A percentile compares a stretch with the other conserved stretches of the same genome.
Evolutionary conservation across 345 rosid species (phyloP).

Genomic region (Moricandia moricandioides): DNA sequence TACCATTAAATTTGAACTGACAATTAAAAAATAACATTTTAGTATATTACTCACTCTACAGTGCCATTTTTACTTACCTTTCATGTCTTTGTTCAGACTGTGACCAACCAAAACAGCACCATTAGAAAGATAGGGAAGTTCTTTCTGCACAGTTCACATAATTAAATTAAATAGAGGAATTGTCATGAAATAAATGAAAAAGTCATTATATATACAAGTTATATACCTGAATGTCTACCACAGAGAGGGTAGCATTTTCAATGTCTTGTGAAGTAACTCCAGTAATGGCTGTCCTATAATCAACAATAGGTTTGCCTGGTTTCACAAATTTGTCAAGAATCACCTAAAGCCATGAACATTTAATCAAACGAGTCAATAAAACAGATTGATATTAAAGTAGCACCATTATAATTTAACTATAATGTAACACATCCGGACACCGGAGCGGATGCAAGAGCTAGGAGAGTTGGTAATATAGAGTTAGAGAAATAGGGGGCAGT

Average conservation of each 20-base stretch:
- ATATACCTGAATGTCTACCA: constrained; percentile 61
- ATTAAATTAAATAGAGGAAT: not conserved
- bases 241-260: constrained; percentile 48
- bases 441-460: too few relatives aligned
- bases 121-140: constrained; percentile 51
- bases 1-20: not conserved
- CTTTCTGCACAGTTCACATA: constrained; percentile 39
- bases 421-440: too few relatives aligned
- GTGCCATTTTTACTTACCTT: constrained; percentile 41
- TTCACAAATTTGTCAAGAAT: constrained; percentile 58
- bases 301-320: constrained; percentile 56
- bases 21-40: not conserved
- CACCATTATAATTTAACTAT: too few relatives aligned
- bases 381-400: not conserved
- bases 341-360: constrained; percentile 47
- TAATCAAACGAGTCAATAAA: not conserved
- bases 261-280: constrained; percentile 62
- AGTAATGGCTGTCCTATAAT: constrained; percentile 67
- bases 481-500: too few relatives aligned
- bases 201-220: too few relatives aligned
- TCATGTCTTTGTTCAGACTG: constrained; percentile 62
- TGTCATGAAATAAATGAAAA: too few relatives aligned
- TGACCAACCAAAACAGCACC: constrained; percentile 78
- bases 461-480: too few relatives aligned
- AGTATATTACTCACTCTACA: not conserved